These are phyloP conservation scores for Emmonsiellopsis sp. DNA, from an alignment of 2,329 filamentous ascomycete genomes.

Conservation along the genomic window DNA sequence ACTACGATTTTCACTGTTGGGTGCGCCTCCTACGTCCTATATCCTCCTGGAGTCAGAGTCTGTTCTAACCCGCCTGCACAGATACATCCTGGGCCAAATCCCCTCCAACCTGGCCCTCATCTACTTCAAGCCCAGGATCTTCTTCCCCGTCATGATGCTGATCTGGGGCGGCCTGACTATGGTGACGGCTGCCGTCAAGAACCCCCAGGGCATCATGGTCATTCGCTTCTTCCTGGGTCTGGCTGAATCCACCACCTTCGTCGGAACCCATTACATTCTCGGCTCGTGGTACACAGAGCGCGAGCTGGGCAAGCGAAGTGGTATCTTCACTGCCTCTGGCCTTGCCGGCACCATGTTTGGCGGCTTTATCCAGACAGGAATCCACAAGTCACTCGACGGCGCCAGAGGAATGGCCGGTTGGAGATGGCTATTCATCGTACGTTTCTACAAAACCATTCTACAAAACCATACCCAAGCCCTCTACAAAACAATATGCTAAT, in stretches of 20 bases:
- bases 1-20: constrained; percentile 38
- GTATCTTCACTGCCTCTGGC: constrained; percentile 27
- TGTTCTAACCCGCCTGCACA: constrained; percentile 10
- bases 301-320: constrained; percentile 30
- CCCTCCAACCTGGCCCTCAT: constrained; percentile 32
- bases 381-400: constrained; percentile 22
- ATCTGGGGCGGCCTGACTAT: constrained; percentile 26
- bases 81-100: constrained; percentile 37
- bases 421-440: constrained; percentile 31
- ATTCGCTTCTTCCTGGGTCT: constrained; percentile 31
- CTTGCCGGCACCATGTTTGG: constrained; percentile 29
- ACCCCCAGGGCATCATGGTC: constrained; percentile 23
- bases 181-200: constrained; percentile 20
- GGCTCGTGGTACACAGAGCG: constrained; percentile 36
- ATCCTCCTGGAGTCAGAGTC: not conserved
- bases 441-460: not conserved
- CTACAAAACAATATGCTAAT: constrained; percentile 4
- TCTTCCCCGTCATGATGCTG: constrained; percentile 22
- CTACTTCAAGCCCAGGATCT: constrained; percentile 19
- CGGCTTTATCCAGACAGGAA: constrained; percentile 28
- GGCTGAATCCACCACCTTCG: constrained; percentile 24
- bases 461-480: not conserved
- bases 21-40: constrained; percentile 4
- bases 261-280: constrained; percentile 30
- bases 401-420: constrained; percentile 21